Base-by-base conservation (phyloP, 192 early-diverging fungal genomes). In the Umbelopsis vinacea region DNA sequence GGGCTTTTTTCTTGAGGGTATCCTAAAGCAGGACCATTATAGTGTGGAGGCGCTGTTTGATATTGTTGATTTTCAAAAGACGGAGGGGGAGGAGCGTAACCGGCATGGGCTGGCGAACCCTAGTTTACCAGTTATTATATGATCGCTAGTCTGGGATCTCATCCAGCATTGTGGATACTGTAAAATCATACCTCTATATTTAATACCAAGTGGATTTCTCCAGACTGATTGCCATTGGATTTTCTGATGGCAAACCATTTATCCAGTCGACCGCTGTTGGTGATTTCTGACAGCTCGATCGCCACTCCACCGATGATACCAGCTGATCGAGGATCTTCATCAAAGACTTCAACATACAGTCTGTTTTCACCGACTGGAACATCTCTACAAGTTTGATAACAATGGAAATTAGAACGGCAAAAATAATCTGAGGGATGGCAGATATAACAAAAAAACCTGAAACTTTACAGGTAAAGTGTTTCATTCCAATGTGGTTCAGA, bases 261-360 rank as follows among this genome's bases (percentile, higher is more conserved):
- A 29, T 70, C 69, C 47, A 54, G 26, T 52, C 33, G 35, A 22
- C 50, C 69, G 23, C 40, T 15, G 26, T 23, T 52, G 38, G n/a
- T 54, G 26, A 70, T 19, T 50, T 70, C 50, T 23, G 48, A 52
- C 0, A 70, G 69, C 17, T 72, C 68, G 10, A 76, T 37, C 1
- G 46, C 43, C 21, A 63, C 69, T 43, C 22, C 52, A 29, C 72
- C 79, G 23, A 76, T 66, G 29, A 80, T 26, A 53, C 72, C 69
- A 46, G 57, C 35, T 14, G 71, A 46, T 19, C 37, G 48, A 14
- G 74, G 63, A 53, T 52, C 71, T 47, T 80, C 79, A 21, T 80
- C 72, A 43, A 80, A 68, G 3, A 80, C 23, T 33, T 80, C 79
- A 7, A 80, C 48, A 52, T 76, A 54, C n/a, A 80, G 68, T 26